A percentile compares a stretch with the other conserved stretches of the same genome.
These are phyloP conservation scores for Ostreobium quekettii DNA, from an alignment of 139 green algal species.

Conservation along the genomic window DNA sequence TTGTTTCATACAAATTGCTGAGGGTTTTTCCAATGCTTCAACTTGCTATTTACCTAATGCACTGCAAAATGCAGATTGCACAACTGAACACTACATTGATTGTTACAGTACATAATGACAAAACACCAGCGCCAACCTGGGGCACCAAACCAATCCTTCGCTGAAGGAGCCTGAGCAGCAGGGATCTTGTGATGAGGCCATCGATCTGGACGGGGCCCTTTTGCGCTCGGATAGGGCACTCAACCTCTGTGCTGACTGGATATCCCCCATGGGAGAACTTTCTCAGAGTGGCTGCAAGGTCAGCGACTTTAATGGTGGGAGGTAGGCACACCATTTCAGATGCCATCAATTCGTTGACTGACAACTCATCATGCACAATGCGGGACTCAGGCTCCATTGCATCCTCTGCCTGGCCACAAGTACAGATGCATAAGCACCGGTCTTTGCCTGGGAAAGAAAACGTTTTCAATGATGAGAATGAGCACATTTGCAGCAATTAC, in stretches of 20 bases:
- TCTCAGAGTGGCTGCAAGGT: constrained; percentile 34
- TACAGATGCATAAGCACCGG: background rate
- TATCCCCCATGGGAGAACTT: constrained; percentile 46
- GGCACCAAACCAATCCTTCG: constrained; percentile 8
- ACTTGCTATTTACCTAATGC: background rate
- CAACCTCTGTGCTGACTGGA: constrained; percentile 39
- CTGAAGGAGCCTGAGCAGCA: constrained; percentile 15
- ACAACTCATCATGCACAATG: constrained; percentile 51
- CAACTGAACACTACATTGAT: background rate
- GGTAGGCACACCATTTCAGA: constrained; percentile 42
- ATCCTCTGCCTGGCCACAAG: constrained; percentile 1
- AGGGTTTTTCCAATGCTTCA: background rate
- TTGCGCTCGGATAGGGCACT: too few relatives aligned
- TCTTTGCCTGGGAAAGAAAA: background rate
- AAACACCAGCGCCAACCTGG: background rate
- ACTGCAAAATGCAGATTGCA: background rate
- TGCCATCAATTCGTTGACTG: constrained; percentile 43
- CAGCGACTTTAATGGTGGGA: constrained; percentile 33
- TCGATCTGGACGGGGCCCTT: constrained; percentile 16
- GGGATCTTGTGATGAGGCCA: constrained; percentile 9
- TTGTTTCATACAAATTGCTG: background rate
- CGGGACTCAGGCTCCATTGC: constrained; percentile 11
- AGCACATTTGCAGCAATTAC: background rate
- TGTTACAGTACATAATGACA: background rate
- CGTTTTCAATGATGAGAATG: background rate